These are phyloP conservation scores for Acidiella bohemica DNA, from an alignment of 495 filamentous ascomycete species.

Conservation along the genomic window DNA sequence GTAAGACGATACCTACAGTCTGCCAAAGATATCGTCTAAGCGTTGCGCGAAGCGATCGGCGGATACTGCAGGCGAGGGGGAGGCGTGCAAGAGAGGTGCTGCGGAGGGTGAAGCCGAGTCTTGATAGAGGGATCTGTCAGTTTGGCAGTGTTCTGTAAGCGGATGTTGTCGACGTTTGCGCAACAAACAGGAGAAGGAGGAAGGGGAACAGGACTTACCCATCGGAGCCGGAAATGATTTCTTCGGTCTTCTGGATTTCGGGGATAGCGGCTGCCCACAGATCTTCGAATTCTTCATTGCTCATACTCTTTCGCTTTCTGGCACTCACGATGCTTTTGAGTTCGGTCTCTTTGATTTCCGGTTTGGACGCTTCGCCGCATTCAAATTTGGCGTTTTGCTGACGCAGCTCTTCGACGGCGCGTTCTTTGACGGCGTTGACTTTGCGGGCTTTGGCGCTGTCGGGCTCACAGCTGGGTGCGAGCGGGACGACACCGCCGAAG, in stretches of 20 bases:
- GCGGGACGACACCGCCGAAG: slow-evolving; percentile 63
- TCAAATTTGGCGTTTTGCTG: slow-evolving; percentile 79
- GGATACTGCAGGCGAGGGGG: slow-evolving; percentile 75
- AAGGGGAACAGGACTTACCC: slow-evolving; percentile 51
- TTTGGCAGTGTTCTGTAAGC: slow-evolving; percentile 32
- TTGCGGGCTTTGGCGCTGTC: slow-evolving; percentile 83
- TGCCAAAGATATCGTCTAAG: slow-evolving; percentile 89
- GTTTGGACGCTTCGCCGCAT: slow-evolving; percentile 58
- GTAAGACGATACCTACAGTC: slow-evolving; percentile 57
- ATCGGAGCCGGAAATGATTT: slow-evolving; percentile 55
- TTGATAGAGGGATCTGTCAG: slow-evolving; percentile 64
- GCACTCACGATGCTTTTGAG: slow-evolving; percentile 60
- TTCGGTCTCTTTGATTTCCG: slow-evolving; percentile 58
- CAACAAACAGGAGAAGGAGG: neutral
- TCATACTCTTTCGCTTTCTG: slow-evolving; percentile 66
- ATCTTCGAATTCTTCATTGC: slow-evolving; percentile 78
- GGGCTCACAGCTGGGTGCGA: slow-evolving; percentile 87
- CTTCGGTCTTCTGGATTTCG: slow-evolving; percentile 68
- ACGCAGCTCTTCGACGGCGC: slow-evolving; percentile 74
- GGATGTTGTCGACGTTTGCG: slow-evolving; percentile 18
- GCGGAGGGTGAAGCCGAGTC: slow-evolving; percentile 48
- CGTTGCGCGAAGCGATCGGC: slow-evolving; percentile 78
- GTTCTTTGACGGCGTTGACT: slow-evolving; percentile 75
- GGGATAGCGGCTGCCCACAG: slow-evolving; percentile 78
- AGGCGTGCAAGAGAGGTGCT: slow-evolving; percentile 75